Percentiles rank a stretch among this genome's conserved stretches.
Evolutionary conservation across 2,329 filamentous ascomycete species (phyloP).

Genomic region (Parastagonospora avenae): DNA sequence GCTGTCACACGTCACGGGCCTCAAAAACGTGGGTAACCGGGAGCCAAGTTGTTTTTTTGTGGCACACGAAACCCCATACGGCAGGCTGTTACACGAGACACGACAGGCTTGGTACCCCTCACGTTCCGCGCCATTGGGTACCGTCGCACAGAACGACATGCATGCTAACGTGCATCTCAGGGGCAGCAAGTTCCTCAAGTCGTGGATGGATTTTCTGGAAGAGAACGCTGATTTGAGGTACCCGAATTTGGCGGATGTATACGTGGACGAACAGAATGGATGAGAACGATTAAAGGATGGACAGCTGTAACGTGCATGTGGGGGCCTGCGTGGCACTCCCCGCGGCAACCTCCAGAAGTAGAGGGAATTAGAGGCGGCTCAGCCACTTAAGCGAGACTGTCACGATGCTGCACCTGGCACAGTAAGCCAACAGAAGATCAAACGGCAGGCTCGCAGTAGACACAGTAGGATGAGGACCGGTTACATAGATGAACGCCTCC

Average conservation of each 20-base stretch:
- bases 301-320: conserved; percentile 9
- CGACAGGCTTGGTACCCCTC: conserved; percentile 11
- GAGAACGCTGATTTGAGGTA: conserved; percentile 90
- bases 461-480: too few relatives aligned
- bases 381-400: conserved; percentile 4
- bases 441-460: conserved; percentile 7
- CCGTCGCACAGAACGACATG: conserved; percentile 11
- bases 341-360: neutral
- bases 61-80: conserved; percentile 21
- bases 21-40: conserved; percentile 14
- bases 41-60: conserved; percentile 7
- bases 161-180: conserved; percentile 53
- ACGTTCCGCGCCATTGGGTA: conserved; percentile 2
- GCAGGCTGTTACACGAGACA: conserved; percentile 12
- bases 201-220: conserved; percentile 91
- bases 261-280: conserved; percentile 36
- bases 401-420: conserved; percentile 9
- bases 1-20: conserved; percentile 1
- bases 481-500: too few relatives aligned
- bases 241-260: conserved; percentile 66
- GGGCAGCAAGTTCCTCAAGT: conserved; percentile 82
- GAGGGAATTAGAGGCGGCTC: conserved; percentile 11
- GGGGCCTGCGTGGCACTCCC: conserved; percentile 3
- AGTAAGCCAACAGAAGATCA: neutral
- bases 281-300: conserved; percentile 11